A percentile compares a stretch with the other conserved stretches of the same genome.
Conservation (phyloP, 1,284 basidiomycete species). For the Tylopilus sp. region DNA sequence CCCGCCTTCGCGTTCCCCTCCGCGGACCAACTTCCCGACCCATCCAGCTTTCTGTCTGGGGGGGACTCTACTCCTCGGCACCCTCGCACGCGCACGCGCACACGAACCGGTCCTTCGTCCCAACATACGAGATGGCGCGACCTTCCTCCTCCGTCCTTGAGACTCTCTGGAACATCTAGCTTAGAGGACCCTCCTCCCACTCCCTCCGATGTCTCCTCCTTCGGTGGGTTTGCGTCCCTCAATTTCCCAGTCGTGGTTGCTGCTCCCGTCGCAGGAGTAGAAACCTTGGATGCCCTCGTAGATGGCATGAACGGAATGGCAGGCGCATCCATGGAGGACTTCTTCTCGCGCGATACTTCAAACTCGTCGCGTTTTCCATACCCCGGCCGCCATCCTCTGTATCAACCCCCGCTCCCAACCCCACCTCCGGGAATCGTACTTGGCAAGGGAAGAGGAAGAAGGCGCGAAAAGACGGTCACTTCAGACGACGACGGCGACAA, state of each 20-base stretch:
- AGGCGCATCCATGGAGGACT: slow-evolving; percentile 45
- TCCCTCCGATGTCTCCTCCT: slow-evolving; percentile 52
- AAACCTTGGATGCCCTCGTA: slow-evolving; percentile 80
- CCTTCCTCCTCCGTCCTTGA: slow-evolving; percentile 43
- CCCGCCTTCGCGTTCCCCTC: slow-evolving; percentile 30
- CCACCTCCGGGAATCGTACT: slow-evolving; percentile 77
- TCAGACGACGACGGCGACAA: slow-evolving; percentile 45
- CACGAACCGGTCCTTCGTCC: slow-evolving; percentile 53
- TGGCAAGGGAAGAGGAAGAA: slow-evolving; percentile 54
- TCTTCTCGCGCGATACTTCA: slow-evolving; percentile 42
- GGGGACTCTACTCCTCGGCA: slow-evolving; percentile 31
- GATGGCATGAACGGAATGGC: slow-evolving; percentile 72
- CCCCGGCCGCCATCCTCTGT: slow-evolving; percentile 60
- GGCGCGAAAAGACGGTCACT: slow-evolving; percentile 36
- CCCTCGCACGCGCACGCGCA: slow-evolving; percentile 52
- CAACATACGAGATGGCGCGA: slow-evolving; percentile 42
- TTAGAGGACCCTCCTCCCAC: slow-evolving; percentile 63
- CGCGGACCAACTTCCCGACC: slow-evolving; percentile 19
- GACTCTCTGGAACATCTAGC: slow-evolving; percentile 62
- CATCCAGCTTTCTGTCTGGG: slow-evolving; percentile 18
- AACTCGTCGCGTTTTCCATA: slow-evolving; percentile 51
- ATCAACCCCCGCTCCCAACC: slow-evolving; percentile 73
- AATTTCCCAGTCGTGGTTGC: slow-evolving; percentile 67
- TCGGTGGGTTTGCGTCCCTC: slow-evolving; percentile 30
- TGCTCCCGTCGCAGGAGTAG: slow-evolving; percentile 71